Base-by-base conservation (phyloP, 192 early-diverging fungal species). In the Spizellomyces sp. region DNA sequence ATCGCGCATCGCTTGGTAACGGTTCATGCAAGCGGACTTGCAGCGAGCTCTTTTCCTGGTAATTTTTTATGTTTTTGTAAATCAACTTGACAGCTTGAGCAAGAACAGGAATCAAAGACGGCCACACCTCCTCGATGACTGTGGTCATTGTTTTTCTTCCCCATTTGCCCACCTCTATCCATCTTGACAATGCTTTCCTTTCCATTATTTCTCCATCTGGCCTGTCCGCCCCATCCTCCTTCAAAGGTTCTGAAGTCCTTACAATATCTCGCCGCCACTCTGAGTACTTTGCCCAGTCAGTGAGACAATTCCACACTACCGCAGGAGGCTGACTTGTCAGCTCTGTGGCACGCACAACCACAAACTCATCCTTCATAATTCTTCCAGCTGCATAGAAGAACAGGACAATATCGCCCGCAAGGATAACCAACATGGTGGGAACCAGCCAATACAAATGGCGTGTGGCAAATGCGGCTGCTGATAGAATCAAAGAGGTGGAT, bases 361-460 rank as follows among this genome's bases (percentile, higher is more conserved):
- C 68, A n/a, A 70, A 14, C 45, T 43, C 45, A 27, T 59, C 58
- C 42, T 62, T 59, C 43, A 70, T 45, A 8, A 70, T 19, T 57
- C 58, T 52, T 5, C 68, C 68, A 5, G 68, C 68, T 22, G 68
- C 68, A 27, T 46, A 70, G 1, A 70, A 15, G 14, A 70, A 61
- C 22, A 58, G 61, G 9, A 58, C 8, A 9, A 62, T 21, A 19
- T 70, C 36, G 12, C 46, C 9, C 17, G 58, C n/a, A 6, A 70
- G 68, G 19, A 70, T 14, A 6, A n/a, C 21, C n/a, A 19, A 14
- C 45, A 70, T 6, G 44, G 59, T 62, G 5, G 68, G 68, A 9
- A 70, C 12, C 55, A 70, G 46, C 68, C 68, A 70, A 59, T 59
- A 70, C 9, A 70, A 21, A 44, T 70, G 42, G 5, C 17, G 15